A percentile compares a stretch with the other conserved stretches of the same genome.
phyloP scores from a whole-genome alignment of 441 rosid species.

The Corymbia calophylla region DNA sequence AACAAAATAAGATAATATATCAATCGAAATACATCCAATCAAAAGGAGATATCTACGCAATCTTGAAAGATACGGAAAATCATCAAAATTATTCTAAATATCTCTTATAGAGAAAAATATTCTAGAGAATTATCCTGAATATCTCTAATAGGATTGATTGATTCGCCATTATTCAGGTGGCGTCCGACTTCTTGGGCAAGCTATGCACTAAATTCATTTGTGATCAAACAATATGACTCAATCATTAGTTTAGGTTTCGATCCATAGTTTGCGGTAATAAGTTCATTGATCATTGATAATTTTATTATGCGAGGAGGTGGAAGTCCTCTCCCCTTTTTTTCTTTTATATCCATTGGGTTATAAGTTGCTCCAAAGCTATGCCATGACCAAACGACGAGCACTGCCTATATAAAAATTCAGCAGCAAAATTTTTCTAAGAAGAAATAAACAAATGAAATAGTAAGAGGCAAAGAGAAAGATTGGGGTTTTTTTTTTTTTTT shows the following conservation, averaged over 20 bases:
- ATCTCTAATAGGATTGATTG: not conserved
- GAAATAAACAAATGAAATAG: not conserved
- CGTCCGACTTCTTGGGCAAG: not conserved
- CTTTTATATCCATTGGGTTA: not conserved
- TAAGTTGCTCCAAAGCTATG: not conserved
- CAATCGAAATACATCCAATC: no score
- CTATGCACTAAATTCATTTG: not conserved
- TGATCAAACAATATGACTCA: not conserved
- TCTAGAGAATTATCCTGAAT: no score
- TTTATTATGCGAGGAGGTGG: not conserved
- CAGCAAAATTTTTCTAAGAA: not conserved
- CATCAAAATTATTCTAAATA: no score
- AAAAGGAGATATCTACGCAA: no score
- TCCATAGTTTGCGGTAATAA: not conserved
- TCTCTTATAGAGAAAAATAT: no score
- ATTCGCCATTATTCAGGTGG: not conserved
- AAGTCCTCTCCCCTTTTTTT: not conserved
- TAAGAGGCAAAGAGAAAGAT: no score
- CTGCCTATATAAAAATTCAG: not conserved
- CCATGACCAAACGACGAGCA: not conserved
- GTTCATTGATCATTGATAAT: no score
- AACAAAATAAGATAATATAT: no score
- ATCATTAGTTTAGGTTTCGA: no score
- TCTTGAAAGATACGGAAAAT: no score
- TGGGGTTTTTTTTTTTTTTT: no score